Conservation (phyloP, 441 rosid genomes). For the Geranium incanum region DNA sequence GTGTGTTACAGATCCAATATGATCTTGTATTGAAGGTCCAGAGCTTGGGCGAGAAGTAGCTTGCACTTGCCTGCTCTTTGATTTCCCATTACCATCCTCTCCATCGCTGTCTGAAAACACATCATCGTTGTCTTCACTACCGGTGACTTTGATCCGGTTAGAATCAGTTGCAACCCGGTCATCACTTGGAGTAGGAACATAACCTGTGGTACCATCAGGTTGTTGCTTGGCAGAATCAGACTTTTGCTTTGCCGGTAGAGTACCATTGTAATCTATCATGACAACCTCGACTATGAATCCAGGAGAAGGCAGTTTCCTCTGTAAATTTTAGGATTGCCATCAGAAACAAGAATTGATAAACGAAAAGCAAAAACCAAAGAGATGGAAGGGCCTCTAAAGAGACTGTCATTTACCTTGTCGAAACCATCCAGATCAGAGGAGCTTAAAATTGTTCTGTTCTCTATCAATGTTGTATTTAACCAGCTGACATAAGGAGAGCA, state of each 20-base stretch:
- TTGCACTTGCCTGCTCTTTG: conserved; percentile 26
- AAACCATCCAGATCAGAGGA: conserved; percentile 69
- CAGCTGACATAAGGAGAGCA: conserved; percentile 38
- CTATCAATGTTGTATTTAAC: conserved; percentile 73
- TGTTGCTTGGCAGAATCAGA: conserved; percentile 27
- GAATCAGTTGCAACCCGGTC: conserved; percentile 20
- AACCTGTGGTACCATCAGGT: conserved; percentile 24
- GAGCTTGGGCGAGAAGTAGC: conserved; percentile 10
- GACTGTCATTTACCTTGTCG: conserved; percentile 52
- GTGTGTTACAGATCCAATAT: conserved; percentile 20
- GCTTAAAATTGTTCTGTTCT: conserved; percentile 50
- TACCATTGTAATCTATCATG: conserved; percentile 49
- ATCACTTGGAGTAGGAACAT: conserved; percentile 20
- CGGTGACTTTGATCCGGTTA: conserved; percentile 25
- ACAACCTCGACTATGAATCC: conserved; percentile 77
- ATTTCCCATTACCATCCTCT: conserved; percentile 35
- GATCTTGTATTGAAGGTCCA: not conserved
- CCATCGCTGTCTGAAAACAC: conserved; percentile 68
- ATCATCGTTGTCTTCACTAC: conserved; percentile 42
- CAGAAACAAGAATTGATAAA: not conserved
- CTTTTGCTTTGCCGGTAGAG: conserved; percentile 31
- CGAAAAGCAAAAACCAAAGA: not conserved
- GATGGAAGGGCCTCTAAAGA: not conserved
- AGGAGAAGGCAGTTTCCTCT: conserved; percentile 69
- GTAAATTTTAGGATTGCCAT: conserved; percentile 20